phyloP scores from a whole-genome alignment of 805 yeast species.

The Debaryomyces hansenii region DNA sequence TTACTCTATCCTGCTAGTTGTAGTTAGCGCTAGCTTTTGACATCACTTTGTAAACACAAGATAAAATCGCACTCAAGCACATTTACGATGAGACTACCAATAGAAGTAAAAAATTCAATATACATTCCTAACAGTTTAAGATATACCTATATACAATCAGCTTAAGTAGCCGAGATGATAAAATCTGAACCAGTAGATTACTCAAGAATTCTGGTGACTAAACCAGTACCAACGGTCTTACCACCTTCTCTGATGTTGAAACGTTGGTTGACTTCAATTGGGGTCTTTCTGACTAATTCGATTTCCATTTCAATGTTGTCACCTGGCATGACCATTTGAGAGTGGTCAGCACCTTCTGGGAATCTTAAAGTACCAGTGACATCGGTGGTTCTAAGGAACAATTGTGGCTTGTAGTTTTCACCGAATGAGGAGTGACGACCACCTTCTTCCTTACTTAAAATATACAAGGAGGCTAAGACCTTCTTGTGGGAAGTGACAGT shows the following conservation, averaged over 20 bases:
- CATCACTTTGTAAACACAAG: neutral
- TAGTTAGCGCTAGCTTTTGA: too few species aligned
- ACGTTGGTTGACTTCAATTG: constrained; percentile 95
- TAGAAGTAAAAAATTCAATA: neutral
- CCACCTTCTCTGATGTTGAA: constrained; percentile 99
- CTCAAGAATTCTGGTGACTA: constrained; percentile 88
- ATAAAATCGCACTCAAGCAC: neutral
- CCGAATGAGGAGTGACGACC: constrained; percentile 98
- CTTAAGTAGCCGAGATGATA: neutral
- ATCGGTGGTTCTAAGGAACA: constrained; percentile 94
- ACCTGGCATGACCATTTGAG: constrained; percentile 94
- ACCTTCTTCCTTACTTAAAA: constrained; percentile 96
- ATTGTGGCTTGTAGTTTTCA: constrained; percentile 96
- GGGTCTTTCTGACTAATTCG: constrained; percentile 85
- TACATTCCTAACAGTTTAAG: neutral
- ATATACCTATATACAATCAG: constrained; percentile 9
- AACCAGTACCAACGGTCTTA: constrained; percentile 98
- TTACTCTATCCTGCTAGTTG: too few species aligned
- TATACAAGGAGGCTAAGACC: constrained; percentile 90
- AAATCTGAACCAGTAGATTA: constrained; percentile 22
- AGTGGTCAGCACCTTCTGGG: constrained; percentile 83
- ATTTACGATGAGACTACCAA: neutral
- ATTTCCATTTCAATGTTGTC: constrained; percentile 97
- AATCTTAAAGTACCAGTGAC: constrained; percentile 87
- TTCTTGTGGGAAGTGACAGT: constrained; percentile 90